Evolutionary conservation across 805 yeast species (phyloP).

Genomic region (Diddensiella transvaalensis): DNA sequence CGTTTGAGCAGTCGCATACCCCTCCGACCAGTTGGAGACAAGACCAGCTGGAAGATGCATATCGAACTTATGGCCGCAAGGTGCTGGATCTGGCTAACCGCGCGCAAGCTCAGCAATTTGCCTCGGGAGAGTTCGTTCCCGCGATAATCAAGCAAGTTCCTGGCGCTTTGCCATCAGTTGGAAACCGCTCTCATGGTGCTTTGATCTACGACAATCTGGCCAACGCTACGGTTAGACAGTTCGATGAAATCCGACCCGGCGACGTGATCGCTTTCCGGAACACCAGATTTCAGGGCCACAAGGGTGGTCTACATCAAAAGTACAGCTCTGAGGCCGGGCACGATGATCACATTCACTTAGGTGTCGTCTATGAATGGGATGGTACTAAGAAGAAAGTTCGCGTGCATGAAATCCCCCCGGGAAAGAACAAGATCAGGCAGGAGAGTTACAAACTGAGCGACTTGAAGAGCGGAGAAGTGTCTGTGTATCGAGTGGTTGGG

Average conservation of each 20-base stretch:
- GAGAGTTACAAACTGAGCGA: conserved; percentile 67
- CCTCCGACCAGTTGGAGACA: conserved; percentile 45
- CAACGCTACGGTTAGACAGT: conserved; percentile 47
- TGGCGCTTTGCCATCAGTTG: conserved; percentile 55
- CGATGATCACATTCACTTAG: conserved; percentile 49
- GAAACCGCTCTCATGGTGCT: conserved; percentile 69
- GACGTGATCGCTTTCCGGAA: conserved; percentile 75
- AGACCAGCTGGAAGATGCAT: conserved; percentile 47
- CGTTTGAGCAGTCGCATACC: conserved; percentile 34
- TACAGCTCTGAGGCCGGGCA: conserved; percentile 56
- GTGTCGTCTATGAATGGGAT: conserved; percentile 72
- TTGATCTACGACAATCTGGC: conserved; percentile 55
- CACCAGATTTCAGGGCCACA: conserved; percentile 69
- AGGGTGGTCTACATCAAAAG: conserved; percentile 52
- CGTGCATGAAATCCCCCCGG: conserved; percentile 28
- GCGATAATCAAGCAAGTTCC: conserved; percentile 37
- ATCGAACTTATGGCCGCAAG: conserved; percentile 49
- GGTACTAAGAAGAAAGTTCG: conserved; percentile 49
- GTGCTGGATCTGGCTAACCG: conserved; percentile 44
- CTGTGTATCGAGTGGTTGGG: conserved; percentile 76
- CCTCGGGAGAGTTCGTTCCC: conserved; percentile 29
- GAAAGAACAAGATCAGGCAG: conserved; percentile 43
- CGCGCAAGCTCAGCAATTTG: conserved; percentile 5
- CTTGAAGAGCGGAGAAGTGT: conserved; percentile 71
- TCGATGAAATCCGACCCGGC: conserved; percentile 72